Conservation (phyloP, 257 asterid genomes). For the Solanum megistacrolobum region DNA sequence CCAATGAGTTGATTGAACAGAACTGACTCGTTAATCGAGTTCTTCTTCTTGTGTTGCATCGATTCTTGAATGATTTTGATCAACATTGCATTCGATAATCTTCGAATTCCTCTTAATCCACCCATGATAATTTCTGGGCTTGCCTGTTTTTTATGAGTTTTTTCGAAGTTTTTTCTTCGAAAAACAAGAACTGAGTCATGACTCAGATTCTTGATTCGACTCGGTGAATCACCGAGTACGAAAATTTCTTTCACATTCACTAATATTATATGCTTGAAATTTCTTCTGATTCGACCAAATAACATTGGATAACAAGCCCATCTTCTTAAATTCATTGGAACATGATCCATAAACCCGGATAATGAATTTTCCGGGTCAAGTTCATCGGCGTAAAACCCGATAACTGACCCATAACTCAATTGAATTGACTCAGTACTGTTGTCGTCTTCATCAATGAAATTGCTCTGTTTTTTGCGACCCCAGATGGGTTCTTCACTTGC, state of each 20-base stretch:
- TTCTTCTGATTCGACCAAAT: slow-evolving; percentile 58
- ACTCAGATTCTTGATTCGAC: slow-evolving; percentile 40
- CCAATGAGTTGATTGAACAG: slow-evolving; percentile 61
- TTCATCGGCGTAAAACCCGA: slow-evolving; percentile 60
- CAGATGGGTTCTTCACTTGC: slow-evolving; percentile 63
- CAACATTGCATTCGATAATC: slow-evolving; percentile 56
- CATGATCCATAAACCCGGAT: slow-evolving; percentile 68
- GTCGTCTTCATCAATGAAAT: background rate
- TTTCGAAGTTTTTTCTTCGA: background rate
- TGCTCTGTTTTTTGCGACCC: slow-evolving; percentile 23
- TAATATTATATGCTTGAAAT: slow-evolving; percentile 49
- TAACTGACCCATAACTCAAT: slow-evolving; percentile 71
- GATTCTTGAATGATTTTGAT: slow-evolving; percentile 45
- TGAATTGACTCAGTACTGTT: slow-evolving; percentile 39
- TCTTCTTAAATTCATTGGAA: slow-evolving; percentile 61
- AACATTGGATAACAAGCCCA: slow-evolving; percentile 93
- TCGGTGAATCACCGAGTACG: slow-evolving; percentile 54
- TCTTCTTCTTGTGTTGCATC: slow-evolving; percentile 54
- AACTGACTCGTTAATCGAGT: slow-evolving; percentile 41
- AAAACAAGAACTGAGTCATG: slow-evolving; percentile 46
- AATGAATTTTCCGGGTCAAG: slow-evolving; percentile 82
- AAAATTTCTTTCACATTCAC: slow-evolving; percentile 52
- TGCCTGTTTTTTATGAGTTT: slow-evolving; percentile 23
- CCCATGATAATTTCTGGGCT: slow-evolving; percentile 52
- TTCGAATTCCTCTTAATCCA: slow-evolving; percentile 71